A percentile compares a stretch with the other conserved stretches of the same genome.
These are phyloP conservation scores for Ceriops decandra DNA, from an alignment of 345 rosid species.

Conservation along the genomic window DNA sequence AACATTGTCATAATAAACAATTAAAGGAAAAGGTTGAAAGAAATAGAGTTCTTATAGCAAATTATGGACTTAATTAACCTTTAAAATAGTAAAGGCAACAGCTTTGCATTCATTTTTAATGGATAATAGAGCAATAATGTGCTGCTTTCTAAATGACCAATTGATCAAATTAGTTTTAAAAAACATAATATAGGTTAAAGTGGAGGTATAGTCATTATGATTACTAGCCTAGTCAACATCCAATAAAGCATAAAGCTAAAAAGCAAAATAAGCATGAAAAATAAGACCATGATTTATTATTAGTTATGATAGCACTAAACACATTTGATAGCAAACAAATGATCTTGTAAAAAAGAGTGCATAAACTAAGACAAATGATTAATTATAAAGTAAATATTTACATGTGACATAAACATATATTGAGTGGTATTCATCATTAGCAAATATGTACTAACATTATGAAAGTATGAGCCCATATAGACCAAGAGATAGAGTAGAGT, in stretches of 20 bases:
- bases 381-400: not conserved
- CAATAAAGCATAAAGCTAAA: not conserved
- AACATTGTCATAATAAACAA: not conserved
- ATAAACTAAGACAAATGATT: not conserved
- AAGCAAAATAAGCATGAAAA: not conserved
- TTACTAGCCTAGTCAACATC: not conserved
- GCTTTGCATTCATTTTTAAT: not conserved
- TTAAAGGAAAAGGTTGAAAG: not conserved
- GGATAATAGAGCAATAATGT: not conserved
- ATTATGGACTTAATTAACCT: not conserved
- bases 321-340: not conserved
- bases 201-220: not conserved
- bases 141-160: not conserved
- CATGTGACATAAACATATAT: not conserved
- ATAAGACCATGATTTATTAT: not conserved
- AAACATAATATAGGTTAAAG: not conserved
- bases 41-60: not conserved
- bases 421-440: not conserved
- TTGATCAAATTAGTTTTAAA: not conserved
- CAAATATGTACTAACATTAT: not conserved
- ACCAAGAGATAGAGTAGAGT: not conserved
- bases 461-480: not conserved
- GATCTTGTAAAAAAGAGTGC: not conserved
- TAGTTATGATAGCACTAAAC: not conserved
- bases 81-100: not conserved